A percentile compares a stretch with the other conserved stretches of the same genome.
Conservation (phyloP, 495 filamentous ascomycete species). For the Penicillium diatomitis region DNA sequence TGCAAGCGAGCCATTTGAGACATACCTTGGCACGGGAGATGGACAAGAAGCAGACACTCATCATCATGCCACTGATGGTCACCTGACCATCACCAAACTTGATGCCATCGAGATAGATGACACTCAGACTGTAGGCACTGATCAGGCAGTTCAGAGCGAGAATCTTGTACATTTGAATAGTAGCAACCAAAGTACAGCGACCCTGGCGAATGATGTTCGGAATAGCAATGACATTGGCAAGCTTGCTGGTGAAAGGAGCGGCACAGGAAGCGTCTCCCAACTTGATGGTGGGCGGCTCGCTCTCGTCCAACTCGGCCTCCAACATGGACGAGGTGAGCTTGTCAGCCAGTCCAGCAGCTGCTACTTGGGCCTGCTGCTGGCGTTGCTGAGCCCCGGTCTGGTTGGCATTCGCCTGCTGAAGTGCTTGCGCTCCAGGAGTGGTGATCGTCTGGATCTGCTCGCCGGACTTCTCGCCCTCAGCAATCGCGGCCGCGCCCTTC, state of each 20-base stretch:
- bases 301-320: conserved; percentile 79
- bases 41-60: conserved; percentile 98
- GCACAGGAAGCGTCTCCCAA: conserved; percentile 95
- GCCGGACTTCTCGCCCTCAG: conserved; percentile 26
- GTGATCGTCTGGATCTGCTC: conserved; percentile 60
- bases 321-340: conserved; percentile 82
- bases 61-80: conserved; percentile 98
- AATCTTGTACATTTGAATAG: conserved; percentile 99
- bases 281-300: conserved; percentile 92
- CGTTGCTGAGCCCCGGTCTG: conserved; percentile 48
- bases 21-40: conserved; percentile 84
- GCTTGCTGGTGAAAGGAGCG: conserved; percentile 94
- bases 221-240: conserved; percentile 93
- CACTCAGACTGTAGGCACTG: conserved; percentile 92
- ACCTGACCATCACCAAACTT: conserved; percentile 99
- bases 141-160: conserved; percentile 97
- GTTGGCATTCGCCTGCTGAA: conserved; percentile 48
- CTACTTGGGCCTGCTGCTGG: conserved; percentile 54
- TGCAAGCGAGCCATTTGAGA: not conserved
- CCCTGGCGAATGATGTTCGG: conserved; percentile 98
- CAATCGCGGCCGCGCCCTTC: conserved; percentile 47
- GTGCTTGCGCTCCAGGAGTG: conserved; percentile 59
- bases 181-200: conserved; percentile 91
- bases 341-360: conserved; percentile 73
- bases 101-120: conserved; percentile 95